A percentile compares a stretch with the other conserved stretches of the same genome.
Conservation (phyloP, 108 stramenopile species). For the Chaetoceros muelleri region DNA sequence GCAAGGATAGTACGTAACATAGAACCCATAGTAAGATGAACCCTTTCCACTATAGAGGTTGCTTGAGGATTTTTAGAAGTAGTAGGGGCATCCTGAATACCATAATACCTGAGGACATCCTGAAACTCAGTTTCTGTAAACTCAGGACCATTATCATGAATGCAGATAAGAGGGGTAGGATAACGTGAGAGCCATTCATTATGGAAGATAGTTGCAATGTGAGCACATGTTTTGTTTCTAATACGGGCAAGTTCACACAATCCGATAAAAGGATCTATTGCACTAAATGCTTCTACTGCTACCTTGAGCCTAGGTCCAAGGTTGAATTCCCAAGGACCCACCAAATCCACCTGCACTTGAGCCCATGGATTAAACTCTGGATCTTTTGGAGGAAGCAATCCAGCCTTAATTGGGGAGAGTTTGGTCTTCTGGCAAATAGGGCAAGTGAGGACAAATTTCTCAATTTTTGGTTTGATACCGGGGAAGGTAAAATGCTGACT, state of each 20-base stretch:
- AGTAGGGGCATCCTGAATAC: slow-evolving; percentile 16
- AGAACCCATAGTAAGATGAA: slow-evolving; percentile 11
- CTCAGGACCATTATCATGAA: no score
- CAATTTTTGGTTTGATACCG: no score
- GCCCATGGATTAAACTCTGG: background rate
- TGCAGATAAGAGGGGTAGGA: slow-evolving; percentile 24
- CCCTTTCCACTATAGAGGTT: slow-evolving; percentile 12
- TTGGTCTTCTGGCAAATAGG: no score
- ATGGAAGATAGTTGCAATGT: slow-evolving; percentile 8
- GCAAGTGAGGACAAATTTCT: no score
- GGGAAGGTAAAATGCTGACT: no score
- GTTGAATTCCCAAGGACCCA: slow-evolving; percentile 16
- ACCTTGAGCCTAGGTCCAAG: no score
- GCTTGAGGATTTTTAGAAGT: slow-evolving; percentile 19
- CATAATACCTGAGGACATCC: slow-evolving; percentile 10
- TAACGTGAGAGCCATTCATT: slow-evolving; percentile 25
- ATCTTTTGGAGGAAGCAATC: slow-evolving; percentile 2
- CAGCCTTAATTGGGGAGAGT: no score
- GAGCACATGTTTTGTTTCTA: slow-evolving; percentile 11
- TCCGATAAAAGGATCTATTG: slow-evolving; percentile 28
- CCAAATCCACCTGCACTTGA: slow-evolving; percentile 5
- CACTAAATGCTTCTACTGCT: slow-evolving; percentile 29
- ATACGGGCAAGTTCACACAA: slow-evolving; percentile 28
- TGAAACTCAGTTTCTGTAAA: slow-evolving; percentile 18
- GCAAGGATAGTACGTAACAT: slow-evolving; percentile 14